Percentiles rank a stretch among this genome's conserved stretches.
These are phyloP conservation scores for Elasticomyces elasticus DNA, from an alignment of 495 filamentous ascomycete species.

Conservation along the genomic window DNA sequence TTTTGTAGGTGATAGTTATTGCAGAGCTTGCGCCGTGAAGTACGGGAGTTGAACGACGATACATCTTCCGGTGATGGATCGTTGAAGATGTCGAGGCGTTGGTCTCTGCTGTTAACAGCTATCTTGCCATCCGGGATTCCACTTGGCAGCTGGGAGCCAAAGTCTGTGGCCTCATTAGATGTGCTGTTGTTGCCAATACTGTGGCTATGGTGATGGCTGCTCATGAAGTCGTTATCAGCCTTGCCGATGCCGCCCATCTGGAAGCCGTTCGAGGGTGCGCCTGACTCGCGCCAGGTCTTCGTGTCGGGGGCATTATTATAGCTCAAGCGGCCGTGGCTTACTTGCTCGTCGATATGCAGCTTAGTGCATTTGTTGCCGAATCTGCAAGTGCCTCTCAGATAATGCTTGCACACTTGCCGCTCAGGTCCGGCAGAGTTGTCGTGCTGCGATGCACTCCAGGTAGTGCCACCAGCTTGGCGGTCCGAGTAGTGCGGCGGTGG, in stretches of 20 bases:
- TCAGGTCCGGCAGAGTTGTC: not conserved
- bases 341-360: constrained; percentile 15
- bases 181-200: not conserved
- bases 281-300: constrained; percentile 4
- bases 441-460: not conserved
- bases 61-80: constrained; percentile 13
- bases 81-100: constrained; percentile 23
- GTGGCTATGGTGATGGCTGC: not conserved
- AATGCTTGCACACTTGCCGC: constrained; percentile 22
- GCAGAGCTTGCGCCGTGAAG: constrained; percentile 23
- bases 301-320: not conserved
- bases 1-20: constrained; percentile 23
- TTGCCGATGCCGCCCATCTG: constrained; percentile 1
- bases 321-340: constrained; percentile 1
- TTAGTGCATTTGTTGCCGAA: constrained; percentile 25
- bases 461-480: too few species aligned
- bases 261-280: not conserved
- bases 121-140: constrained; percentile 16
- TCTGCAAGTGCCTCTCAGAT: constrained; percentile 23
- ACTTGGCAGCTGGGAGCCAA: not conserved
- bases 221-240: constrained; percentile 11
- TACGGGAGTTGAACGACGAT: constrained; percentile 17
- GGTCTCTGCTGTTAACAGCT: constrained; percentile 22
- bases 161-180: not conserved
- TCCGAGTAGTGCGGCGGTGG: too few species aligned